phyloP scores from a whole-genome alignment of 1,139 yeast genomes.

The Yarrowia galli region DNA sequence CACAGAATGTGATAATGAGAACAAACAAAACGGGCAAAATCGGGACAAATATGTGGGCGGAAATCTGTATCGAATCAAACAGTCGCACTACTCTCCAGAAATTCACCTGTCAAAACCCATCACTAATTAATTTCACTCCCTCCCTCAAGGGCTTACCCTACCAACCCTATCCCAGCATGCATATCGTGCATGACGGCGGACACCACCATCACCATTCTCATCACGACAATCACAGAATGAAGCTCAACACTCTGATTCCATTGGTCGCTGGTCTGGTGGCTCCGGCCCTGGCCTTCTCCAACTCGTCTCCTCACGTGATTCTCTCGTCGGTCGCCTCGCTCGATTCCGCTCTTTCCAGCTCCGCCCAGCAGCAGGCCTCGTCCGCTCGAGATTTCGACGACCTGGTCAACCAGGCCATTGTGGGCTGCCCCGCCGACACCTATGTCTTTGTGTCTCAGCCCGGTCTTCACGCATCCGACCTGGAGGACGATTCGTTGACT shows the following conservation, averaged over 20 bases:
- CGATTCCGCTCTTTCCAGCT: not conserved
- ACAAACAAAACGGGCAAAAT: too few relatives aligned
- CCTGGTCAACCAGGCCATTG: conserved; percentile 43
- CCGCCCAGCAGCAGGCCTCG: conserved; percentile 32
- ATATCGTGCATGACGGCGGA: conserved; percentile 13
- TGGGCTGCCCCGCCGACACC: conserved; percentile 51
- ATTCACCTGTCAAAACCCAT: not conserved
- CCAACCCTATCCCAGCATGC: conserved; percentile 32
- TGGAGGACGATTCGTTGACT: conserved; percentile 43
- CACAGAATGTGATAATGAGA: too few relatives aligned
- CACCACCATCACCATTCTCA: conserved; percentile 9
- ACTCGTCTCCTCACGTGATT: conserved; percentile 37
- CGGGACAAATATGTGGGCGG: too few relatives aligned
- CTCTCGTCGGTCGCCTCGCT: conserved; percentile 27
- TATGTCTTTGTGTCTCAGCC: conserved; percentile 53
- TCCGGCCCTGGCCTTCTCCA: conserved; percentile 34
- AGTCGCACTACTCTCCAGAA: not conserved
- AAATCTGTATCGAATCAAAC: not conserved
- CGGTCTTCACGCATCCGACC: conserved; percentile 49
- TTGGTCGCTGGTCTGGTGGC: conserved; percentile 24
- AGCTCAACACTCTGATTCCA: conserved; percentile 29
- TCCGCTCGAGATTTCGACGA: conserved; percentile 41
- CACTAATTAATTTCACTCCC: too few relatives aligned
- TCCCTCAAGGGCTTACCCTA: conserved; percentile 23
- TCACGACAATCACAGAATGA: conserved; percentile 17